Evolutionary conservation across 1,284 basidiomycete species (phyloP), one percentile per base, ranked within the genome.

Genomic region (Ganoderma lingzhi): DNA sequence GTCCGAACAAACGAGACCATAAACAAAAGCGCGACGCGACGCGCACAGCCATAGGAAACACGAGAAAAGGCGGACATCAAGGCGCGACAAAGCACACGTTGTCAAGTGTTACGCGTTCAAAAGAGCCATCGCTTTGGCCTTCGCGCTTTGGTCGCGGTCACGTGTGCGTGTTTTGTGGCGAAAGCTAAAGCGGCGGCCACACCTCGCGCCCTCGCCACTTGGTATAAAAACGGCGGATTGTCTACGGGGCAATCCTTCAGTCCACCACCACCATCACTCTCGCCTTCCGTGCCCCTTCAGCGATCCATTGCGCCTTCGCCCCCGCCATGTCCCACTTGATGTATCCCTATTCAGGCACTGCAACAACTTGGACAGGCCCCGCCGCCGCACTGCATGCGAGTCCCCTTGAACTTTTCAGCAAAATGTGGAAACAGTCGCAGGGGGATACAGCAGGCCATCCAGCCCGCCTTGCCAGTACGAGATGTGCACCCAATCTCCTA

Each of bases 301-400:
- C 53, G 32, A 55, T 30, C 53, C 3, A 37, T 41, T 39, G 9
- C n/a, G 23, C 56, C 56, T 58, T 17, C 1, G n/a, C 56, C 23
- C 23, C 12, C 48, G 30, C 53, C 59, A 42, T 39, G 28, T 15
- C 37, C n/a, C 23, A 30, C 12, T 15, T 14, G 41, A 41, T 60
- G 32, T 39, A n/a, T 60, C 17, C 39, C 39, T 42, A 6, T 39
- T 42, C 56, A 19, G 6, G 19, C 37, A 28, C 14, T 9, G n/a
- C 23, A 59, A 39, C 12, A 14, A 9, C 45, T 48, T 2, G 45
- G 19, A 23, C 6, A 9, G 19, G n/a, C 39, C 42, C 37, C 59
- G 59, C 59, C 39, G 39, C 39, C 59, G 59, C 59, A 41, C 59
- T 61, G 39, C 59, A 61, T 39, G 59, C 59, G 23, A 42, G 23